Percentiles rank a stretch among this genome's conserved stretches.
These are phyloP conservation scores for Phytophthora europaea DNA, from an alignment of 352 stramenopile species.

Conservation along the genomic window DNA sequence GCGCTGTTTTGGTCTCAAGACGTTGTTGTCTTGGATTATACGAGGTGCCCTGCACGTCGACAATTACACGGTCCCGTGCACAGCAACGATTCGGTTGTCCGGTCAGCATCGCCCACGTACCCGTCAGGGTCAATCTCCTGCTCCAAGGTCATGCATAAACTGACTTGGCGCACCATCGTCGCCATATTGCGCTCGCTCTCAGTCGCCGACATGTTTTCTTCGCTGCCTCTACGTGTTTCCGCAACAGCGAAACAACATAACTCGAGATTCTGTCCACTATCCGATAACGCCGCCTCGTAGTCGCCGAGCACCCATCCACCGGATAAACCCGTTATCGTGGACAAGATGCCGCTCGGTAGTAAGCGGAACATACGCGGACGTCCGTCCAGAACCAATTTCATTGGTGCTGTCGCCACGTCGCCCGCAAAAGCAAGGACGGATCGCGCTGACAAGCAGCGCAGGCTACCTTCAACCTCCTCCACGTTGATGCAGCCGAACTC, in stretches of 20 bases:
- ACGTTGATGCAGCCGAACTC: neutral
- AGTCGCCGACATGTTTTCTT: neutral
- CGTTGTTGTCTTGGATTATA: neutral
- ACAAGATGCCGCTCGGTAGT: constrained; percentile 28
- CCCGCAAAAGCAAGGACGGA: neutral
- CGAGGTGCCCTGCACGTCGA: neutral
- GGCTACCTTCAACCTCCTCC: neutral
- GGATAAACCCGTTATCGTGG: neutral
- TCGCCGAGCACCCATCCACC: neutral
- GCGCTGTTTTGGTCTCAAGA: neutral
- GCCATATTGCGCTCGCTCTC: neutral
- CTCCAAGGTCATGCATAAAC: neutral
- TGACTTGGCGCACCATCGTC: neutral
- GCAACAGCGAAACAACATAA: neutral
- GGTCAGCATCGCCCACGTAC: neutral
- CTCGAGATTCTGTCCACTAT: neutral
- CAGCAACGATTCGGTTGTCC: neutral
- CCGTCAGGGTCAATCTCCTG: neutral
- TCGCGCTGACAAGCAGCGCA: neutral
- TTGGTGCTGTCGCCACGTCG: neutral
- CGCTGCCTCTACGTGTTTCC: neutral
- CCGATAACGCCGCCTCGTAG: neutral
- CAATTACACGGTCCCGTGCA: neutral
- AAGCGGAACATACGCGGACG: constrained; percentile 26
- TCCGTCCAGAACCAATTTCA: constrained; percentile 32